Base-by-base conservation (phyloP, 352 stramenopile species). In the Globisporangium spinosum region DNA sequence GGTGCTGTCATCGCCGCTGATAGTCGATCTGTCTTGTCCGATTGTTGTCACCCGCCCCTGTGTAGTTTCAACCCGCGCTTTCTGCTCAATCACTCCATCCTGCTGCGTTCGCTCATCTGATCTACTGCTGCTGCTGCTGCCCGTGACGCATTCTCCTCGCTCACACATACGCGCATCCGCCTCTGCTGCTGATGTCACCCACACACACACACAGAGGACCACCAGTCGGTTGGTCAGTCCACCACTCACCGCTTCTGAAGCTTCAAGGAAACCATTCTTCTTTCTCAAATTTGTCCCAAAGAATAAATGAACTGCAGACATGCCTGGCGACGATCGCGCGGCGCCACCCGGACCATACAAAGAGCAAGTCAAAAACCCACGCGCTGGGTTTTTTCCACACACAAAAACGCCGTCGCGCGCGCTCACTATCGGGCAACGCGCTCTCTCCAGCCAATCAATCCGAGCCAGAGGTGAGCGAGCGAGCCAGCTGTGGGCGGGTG, bases 261-360 rank as follows among this genome's bases (percentile, higher is more conserved):
- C 83, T 94, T 95, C 72, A 95, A 77, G 54, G 87, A 95, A 79
- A 95, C 87, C 87, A 95, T 90, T 87, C 76, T 89, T 87, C 73
- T 82, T 80, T 87, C 73, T 78, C 74, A 77, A 84, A 85, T 80
- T 88, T 89, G 83, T 90, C 85, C 85, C 85, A 93, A 92, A 90
- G 84, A 92, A 84, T 84, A 84, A 88, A 82, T 80, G 74, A 65
- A 32, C 29, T 22, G 47, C 22, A 15, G 15, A 7, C 45, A 40
- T 43, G 64, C 27, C 23, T n/a, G 3, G 53, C 43, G 6, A 23
- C 25, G 17, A 8, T 53, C 10, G 22, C 27, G 2, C 8, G 8
- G 13, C n/a, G 32, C 55, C 32, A 8, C 34, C 32, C 10, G 2
- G 22, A 25, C 40, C 58, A 72, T 71, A 74, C 69, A 69, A 62